A percentile compares a stretch with the other conserved stretches of the same genome.
These are phyloP conservation scores for Aspergillus sp. DNA, from an alignment of 2,329 filamentous ascomycete species.

Conservation along the genomic window DNA sequence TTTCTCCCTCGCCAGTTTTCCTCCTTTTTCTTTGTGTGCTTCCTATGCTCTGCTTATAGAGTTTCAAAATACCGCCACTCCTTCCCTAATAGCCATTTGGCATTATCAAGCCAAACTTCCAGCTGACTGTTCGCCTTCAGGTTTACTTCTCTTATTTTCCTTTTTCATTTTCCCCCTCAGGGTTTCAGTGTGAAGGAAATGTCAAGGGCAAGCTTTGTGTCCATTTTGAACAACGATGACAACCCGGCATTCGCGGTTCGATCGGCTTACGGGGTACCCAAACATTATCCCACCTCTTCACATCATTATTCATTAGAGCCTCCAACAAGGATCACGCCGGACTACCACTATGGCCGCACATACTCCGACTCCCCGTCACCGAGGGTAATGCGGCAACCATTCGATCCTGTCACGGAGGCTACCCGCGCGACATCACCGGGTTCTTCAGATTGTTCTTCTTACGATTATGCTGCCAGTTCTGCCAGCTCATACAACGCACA, in stretches of 20 bases:
- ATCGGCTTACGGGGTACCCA: conserved; percentile 26
- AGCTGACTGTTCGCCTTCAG: conserved; percentile 1
- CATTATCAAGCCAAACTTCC: neutral
- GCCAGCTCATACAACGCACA: conserved; percentile 28
- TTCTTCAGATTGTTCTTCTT: conserved; percentile 35
- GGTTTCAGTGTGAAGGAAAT: conserved; percentile 22
- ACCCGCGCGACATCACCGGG: conserved; percentile 30
- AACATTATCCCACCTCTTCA: conserved; percentile 24
- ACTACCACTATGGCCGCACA: conserved; percentile 21
- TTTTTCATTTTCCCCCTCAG: conserved; percentile 8
- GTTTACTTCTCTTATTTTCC: neutral
- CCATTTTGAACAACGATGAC: conserved; percentile 50
- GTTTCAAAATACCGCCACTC: neutral
- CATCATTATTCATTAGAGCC: conserved; percentile 22
- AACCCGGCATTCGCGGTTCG: conserved; percentile 47
- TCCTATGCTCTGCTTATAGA: conserved; percentile 1
- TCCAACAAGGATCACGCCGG: conserved; percentile 15
- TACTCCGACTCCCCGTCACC: conserved; percentile 30
- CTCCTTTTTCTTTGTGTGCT: neutral
- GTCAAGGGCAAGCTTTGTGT: conserved; percentile 39
- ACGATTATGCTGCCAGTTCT: conserved; percentile 30
- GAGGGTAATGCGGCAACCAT: conserved; percentile 22
- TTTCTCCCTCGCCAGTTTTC: neutral
- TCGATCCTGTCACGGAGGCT: conserved; percentile 27
- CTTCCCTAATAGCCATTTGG: neutral